phyloP scores from a whole-genome alignment of 139 green algal species.

The Coelastrella sp. region DNA sequence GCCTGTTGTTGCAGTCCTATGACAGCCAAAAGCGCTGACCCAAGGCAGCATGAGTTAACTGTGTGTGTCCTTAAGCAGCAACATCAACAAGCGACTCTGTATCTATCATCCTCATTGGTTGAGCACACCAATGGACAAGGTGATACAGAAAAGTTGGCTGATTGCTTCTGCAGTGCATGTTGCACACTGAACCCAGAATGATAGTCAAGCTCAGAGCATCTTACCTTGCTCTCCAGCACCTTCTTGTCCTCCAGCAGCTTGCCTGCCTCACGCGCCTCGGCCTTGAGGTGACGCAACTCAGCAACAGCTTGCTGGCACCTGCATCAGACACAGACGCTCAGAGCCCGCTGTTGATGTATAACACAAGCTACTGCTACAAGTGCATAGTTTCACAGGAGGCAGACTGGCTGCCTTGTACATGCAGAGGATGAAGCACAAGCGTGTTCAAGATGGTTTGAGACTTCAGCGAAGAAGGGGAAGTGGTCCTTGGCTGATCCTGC shows the following conservation, averaged over 20 bases:
- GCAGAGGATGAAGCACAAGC: neutral
- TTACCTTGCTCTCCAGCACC: slow-evolving; percentile 75
- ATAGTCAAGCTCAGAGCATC: neutral
- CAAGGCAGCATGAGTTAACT: no score
- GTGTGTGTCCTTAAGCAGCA: neutral
- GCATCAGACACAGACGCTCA: neutral
- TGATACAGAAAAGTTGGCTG: neutral
- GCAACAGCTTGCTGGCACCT: slow-evolving; percentile 52
- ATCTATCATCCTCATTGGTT: neutral
- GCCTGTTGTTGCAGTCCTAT: no score
- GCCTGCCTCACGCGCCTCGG: slow-evolving; percentile 77
- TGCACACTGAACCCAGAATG: slow-evolving; percentile 4
- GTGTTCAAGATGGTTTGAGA: neutral
- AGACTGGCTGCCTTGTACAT: neutral
- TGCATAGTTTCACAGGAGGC: neutral
- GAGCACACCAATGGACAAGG: neutral
- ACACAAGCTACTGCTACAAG: no score
- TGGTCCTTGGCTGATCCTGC: neutral
- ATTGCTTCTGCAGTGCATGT: neutral
- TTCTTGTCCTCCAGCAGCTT: slow-evolving; percentile 95
- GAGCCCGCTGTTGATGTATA: neutral
- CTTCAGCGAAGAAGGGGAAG: neutral
- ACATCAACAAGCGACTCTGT: neutral
- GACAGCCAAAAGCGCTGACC: no score
- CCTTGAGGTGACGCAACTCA: slow-evolving; percentile 63